Percentiles rank a stretch among this genome's conserved stretches.
phyloP scores from a whole-genome alignment of 2,329 filamentous ascomycete species.

The Claviceps sp. region DNA sequence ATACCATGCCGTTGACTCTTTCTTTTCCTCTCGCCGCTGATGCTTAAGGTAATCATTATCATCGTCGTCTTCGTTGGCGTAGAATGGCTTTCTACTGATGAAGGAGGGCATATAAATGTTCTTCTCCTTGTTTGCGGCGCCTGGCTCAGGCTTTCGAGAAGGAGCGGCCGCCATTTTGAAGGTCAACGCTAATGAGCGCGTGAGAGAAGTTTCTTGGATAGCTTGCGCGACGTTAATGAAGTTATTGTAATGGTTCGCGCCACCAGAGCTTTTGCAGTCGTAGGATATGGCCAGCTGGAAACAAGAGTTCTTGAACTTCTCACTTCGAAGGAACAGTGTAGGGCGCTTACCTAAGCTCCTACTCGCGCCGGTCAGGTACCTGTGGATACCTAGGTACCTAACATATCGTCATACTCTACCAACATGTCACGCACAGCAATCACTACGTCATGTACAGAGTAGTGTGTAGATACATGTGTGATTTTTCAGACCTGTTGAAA shows the following conservation, averaged over 20 bases:
- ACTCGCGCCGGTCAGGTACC: too few relatives aligned
- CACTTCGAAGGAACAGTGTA: too few relatives aligned
- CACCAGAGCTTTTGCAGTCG: background rate
- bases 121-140: conserved; percentile 59
- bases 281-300: too few relatives aligned
- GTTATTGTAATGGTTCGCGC: background rate
- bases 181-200: background rate
- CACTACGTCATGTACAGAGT: too few relatives aligned
- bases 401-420: too few relatives aligned
- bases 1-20: conserved; percentile 77
- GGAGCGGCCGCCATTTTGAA: conserved; percentile 15
- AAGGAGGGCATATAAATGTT: conserved; percentile 98
- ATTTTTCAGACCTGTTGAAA: too few relatives aligned
- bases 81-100: conserved; percentile 97
- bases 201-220: background rate
- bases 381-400: too few relatives aligned
- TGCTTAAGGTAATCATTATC: conserved; percentile 88
- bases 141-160: conserved; percentile 21
- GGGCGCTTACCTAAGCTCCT: too few relatives aligned
- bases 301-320: too few relatives aligned
- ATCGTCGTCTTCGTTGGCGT: conserved; percentile 66
- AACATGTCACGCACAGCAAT: too few relatives aligned
- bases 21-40: conserved; percentile 56
- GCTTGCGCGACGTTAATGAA: background rate
- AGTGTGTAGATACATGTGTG: too few relatives aligned